Evolutionary conservation across 306 rosid species (phyloP).

Genomic region (Vigna radiata): DNA sequence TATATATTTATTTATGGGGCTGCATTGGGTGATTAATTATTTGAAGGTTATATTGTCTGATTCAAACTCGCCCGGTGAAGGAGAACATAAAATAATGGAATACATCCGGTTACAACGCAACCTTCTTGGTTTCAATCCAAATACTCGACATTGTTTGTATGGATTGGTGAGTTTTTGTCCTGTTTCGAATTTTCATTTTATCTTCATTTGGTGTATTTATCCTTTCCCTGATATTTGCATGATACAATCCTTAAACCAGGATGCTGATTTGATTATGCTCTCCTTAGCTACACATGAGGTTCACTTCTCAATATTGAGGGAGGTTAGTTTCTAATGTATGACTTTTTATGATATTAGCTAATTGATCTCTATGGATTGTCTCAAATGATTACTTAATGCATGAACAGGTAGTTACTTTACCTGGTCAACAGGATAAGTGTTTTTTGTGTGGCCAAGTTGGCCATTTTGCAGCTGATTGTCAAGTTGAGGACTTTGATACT

Average conservation of each 20-base stretch:
- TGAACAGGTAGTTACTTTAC: conserved; percentile 71
- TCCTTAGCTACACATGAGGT: conserved; percentile 89
- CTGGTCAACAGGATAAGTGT: conserved; percentile 84
- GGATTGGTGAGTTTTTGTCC: conserved; percentile 72
- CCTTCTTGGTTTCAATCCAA: conserved; percentile 72
- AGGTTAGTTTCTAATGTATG: conserved; percentile 65
- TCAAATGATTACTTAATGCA: conserved; percentile 37
- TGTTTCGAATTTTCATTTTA: conserved; percentile 4
- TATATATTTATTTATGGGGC: conserved; percentile 67
- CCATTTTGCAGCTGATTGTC: conserved; percentile 88
- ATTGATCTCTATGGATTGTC: conserved; percentile 43
- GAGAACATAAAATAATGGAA: conserved; percentile 81
- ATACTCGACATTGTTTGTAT: conserved; percentile 75
- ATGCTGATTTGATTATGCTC: conserved; percentile 94
- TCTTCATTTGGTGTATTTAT: neutral
- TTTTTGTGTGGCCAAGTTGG: conserved; percentile 86
- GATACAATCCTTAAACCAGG: conserved; percentile 56
- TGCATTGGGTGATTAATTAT: conserved; percentile 65
- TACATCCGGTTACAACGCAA: conserved; percentile 72
- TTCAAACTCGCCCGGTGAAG: conserved; percentile 82
- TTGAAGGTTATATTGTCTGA: conserved; percentile 92
- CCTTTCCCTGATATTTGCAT: neutral
- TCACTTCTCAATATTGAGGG: conserved; percentile 91
- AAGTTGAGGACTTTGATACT: conserved; percentile 52
- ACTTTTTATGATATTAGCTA: conserved; percentile 30